Base-by-base conservation (phyloP, 1,139 yeast genomes). In the Pichia sp. region DNA sequence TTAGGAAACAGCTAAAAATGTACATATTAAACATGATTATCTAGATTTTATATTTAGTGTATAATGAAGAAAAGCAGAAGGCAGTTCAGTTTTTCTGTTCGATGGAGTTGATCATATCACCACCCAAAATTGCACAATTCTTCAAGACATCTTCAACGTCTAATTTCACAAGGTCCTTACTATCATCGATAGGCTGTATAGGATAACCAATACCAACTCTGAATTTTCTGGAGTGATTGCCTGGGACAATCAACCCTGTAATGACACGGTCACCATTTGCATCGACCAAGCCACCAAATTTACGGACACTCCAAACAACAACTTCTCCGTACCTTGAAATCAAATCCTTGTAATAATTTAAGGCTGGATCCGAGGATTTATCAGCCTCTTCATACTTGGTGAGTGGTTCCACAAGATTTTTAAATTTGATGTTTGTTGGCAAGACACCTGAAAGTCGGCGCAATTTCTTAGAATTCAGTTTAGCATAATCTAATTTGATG, bases 241-340 rank as follows among this genome's bases (percentile, higher is more conserved):
- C 74, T 4, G 96, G 95, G 55, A 87, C 82, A 74, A 93, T 85
- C 53, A 92, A 73, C 1, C 97, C 98, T 26, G 92, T 81, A 56
- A 92, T 79, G 8, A 85, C 82, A 49, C 74, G 70, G 5, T 81
- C 81, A 32, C 80, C 79, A 49, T 76, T 42, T 74, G 19, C 23
- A 34, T 58, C 59, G 31, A 41, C 36, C 45, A 78, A 72, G 15
- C 82, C 79, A 23, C 82, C 74, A 64, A 75, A 81, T 59, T 76
- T 77, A 57, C 79, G 79, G 46, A 81, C 72, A 4, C 90, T 82
- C 72, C 92, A 79, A 54, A 86, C 72, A 61, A 85, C 74, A 57
- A 78, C 74, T 66, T 82, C 76, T 51, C 73, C 72, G 65, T 72
- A 79, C 63, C 81, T 81, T 60, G 74, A 72, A 59, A 80, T 77